phyloP scores from a whole-genome alignment of 179 eudicot species.

The Gypsophila paniculata region DNA sequence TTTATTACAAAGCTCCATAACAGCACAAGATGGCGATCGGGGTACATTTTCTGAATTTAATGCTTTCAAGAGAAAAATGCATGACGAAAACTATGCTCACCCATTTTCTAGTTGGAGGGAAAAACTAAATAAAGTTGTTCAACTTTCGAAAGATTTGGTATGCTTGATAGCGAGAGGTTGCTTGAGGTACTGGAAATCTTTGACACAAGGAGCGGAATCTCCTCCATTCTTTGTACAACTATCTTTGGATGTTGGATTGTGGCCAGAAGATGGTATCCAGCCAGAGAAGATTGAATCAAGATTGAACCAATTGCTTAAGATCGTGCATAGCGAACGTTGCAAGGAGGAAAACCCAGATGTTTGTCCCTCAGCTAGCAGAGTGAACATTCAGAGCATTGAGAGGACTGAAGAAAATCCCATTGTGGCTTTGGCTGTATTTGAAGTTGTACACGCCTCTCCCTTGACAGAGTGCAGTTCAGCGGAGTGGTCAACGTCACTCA shows the following conservation, averaged over 20 bases:
- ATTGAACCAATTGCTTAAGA: constrained; percentile 60
- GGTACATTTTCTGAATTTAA: constrained; percentile 45
- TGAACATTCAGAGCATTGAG: constrained; percentile 92
- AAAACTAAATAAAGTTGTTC: constrained; percentile 40
- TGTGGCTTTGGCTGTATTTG: constrained; percentile 87
- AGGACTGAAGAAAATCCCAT: constrained; percentile 63
- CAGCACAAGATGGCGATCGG: constrained; percentile 92
- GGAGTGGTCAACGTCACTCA: constrained; percentile 69
- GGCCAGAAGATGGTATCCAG: constrained; percentile 98
- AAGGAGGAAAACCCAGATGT: constrained; percentile 43
- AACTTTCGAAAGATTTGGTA: constrained; percentile 38
- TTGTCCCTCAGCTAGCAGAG: constrained; percentile 69
- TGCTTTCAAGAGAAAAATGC: constrained; percentile 34
- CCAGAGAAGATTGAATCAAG: constrained; percentile 92
- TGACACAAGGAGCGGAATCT: constrained; percentile 87
- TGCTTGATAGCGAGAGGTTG: constrained; percentile 49
- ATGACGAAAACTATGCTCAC: constrained; percentile 29
- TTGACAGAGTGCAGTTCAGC: constrained; percentile 46
- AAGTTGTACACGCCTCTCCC: constrained; percentile 83
- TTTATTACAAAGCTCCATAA: constrained; percentile 90
- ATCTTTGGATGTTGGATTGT: constrained; percentile 74
- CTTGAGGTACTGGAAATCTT: constrained; percentile 73
- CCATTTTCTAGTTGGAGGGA: constrained; percentile 49
- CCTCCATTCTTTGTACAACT: constrained; percentile 93
- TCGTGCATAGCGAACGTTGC: constrained; percentile 69